Evolutionary conservation across 2,329 filamentous ascomycete genomes (phyloP).

Genomic region (Aspergillus sp.): DNA sequence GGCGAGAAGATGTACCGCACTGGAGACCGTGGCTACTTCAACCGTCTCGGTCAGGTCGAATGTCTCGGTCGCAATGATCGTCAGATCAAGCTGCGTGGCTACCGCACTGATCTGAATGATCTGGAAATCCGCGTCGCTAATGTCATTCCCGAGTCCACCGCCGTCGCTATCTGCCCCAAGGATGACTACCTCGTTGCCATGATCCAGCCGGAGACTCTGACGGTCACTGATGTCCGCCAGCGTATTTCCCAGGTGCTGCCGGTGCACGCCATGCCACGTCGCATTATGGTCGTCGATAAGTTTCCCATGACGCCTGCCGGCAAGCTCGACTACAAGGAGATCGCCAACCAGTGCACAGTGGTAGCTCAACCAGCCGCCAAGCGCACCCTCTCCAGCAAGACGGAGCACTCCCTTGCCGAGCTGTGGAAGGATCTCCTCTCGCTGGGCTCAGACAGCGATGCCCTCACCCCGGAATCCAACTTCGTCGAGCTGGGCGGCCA

Average conservation of each 20-base stretch:
- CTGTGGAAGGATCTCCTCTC: constrained; percentile 7
- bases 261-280: constrained; percentile 3
- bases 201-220: not conserved
- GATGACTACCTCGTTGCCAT: constrained; percentile 1
- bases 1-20: constrained; percentile 44
- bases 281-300: constrained; percentile 7
- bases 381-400: not conserved
- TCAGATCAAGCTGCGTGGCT: constrained; percentile 43
- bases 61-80: constrained; percentile 47
- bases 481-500: constrained; percentile 20
- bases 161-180: constrained; percentile 1
- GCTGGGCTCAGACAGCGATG: not conserved
- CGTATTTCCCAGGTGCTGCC: constrained; percentile 11
- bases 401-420: not conserved
- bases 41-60: constrained; percentile 39
- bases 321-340: constrained; percentile 12
- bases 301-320: constrained; percentile 10
- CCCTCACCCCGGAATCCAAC: constrained; percentile 2
- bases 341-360: not conserved
- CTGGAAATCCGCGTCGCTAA: constrained; percentile 6
- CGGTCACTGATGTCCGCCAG: not conserved
- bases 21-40: constrained; percentile 42
- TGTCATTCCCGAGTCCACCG: not conserved
- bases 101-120: constrained; percentile 46
- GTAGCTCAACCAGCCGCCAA: not conserved